Conservation (phyloP, 306 rosid species). For the Trifolium pratense region DNA sequence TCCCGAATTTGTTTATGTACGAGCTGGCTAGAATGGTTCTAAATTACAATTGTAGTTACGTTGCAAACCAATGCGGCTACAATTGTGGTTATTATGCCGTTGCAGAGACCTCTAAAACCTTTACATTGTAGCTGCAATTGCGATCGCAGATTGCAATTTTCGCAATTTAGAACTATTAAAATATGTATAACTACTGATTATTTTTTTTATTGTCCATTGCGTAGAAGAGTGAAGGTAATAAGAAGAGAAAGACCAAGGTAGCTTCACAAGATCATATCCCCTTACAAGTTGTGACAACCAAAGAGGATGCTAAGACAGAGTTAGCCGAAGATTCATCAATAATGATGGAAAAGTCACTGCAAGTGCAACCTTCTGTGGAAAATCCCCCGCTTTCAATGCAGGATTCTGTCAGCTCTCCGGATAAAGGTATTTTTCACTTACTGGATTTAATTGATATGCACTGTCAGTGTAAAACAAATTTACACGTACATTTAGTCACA, state of each 20-base stretch:
- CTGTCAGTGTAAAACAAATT: neutral
- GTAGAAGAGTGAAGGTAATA: slow-evolving; percentile 47
- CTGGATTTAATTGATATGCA: neutral
- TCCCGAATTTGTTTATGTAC: neutral
- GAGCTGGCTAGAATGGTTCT: neutral
- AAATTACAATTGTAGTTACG: neutral
- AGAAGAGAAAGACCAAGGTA: slow-evolving; percentile 45
- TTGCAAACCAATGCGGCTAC: neutral
- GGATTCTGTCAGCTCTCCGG: slow-evolving; percentile 40
- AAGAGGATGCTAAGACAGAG: slow-evolving; percentile 52
- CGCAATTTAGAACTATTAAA: neutral
- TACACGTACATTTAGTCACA: neutral
- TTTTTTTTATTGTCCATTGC: slow-evolving; percentile 42
- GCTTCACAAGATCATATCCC: slow-evolving; percentile 37
- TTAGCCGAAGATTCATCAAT: neutral
- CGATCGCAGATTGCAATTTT: neutral
- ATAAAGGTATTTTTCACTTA: slow-evolving; percentile 57
- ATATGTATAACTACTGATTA: neutral
- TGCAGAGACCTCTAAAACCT: neutral
- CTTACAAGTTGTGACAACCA: slow-evolving; percentile 42
- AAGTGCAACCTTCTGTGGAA: slow-evolving; percentile 33
- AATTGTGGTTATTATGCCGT: neutral
- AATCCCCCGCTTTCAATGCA: slow-evolving; percentile 38
- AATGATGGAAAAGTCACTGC: neutral
- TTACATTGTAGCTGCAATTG: neutral